Evolutionary conservation across 2,329 filamentous ascomycete species (phyloP).

Genomic region (Orbilia brochopaga): DNA sequence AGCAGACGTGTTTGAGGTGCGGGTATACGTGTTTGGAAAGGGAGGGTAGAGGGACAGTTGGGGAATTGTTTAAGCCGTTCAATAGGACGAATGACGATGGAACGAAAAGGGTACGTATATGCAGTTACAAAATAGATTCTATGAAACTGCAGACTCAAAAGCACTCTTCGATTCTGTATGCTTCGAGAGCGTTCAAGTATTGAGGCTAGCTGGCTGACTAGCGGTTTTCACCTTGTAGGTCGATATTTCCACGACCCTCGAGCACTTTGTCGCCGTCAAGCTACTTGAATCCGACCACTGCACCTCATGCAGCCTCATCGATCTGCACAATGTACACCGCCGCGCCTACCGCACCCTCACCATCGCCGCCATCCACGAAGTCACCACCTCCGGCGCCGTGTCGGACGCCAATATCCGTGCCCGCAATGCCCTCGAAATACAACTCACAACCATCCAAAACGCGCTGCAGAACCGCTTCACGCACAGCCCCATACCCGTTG

Average conservation of each 20-base stretch:
- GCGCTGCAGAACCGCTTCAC: not conserved
- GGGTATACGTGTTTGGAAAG: slow-evolving; percentile 23
- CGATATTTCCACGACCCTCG: not conserved
- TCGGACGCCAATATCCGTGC: not conserved
- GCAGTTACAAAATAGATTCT: too few species aligned
- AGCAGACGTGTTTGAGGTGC: slow-evolving; percentile 12
- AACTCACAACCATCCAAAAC: not conserved
- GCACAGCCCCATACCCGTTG: not conserved
- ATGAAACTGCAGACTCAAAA: too few species aligned
- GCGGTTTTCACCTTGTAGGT: not conserved
- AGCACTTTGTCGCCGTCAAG: slow-evolving; percentile 11
- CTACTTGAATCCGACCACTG: not conserved
- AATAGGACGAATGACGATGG: not conserved
- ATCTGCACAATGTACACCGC: slow-evolving; percentile 11
- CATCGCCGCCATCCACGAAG: not conserved
- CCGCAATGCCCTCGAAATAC: not conserved
- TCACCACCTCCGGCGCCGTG: not conserved
- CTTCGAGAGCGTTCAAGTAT: not conserved
- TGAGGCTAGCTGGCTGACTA: not conserved
- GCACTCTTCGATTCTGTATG: too few species aligned
- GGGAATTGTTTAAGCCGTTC: slow-evolving; percentile 14
- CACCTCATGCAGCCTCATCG: slow-evolving; percentile 20
- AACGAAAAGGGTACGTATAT: not conserved
- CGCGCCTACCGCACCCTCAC: not conserved
- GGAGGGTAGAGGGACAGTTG: not conserved